Evolutionary conservation across 2,329 filamentous ascomycete species (phyloP).

Genomic region (Graphium sp.): DNA sequence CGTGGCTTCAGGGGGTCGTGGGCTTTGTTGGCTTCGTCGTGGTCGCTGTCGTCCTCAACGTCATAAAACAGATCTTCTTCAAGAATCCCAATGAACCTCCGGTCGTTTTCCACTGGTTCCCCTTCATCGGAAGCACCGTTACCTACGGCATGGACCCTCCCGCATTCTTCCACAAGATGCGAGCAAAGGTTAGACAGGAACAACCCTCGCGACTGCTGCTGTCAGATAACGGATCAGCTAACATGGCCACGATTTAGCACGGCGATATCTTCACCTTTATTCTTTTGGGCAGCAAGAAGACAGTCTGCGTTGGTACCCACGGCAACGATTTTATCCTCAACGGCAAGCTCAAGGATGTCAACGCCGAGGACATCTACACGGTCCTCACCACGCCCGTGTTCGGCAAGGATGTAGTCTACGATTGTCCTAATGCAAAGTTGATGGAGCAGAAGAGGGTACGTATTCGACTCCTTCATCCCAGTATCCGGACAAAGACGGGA

Average conservation of each 20-base stretch:
- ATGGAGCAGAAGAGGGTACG: conserved; percentile 99
- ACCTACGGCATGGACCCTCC: conserved; percentile 92
- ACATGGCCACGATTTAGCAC: conserved; percentile 32
- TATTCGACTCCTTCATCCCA: too few species aligned
- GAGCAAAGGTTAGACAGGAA: conserved; percentile 49
- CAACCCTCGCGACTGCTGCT: too few species aligned
- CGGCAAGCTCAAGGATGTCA: conserved; percentile 77
- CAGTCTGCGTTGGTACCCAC: conserved; percentile 63
- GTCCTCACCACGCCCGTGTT: conserved; percentile 60
- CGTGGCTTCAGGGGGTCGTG: conserved; percentile 31
- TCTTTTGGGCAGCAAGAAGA: conserved; percentile 76
- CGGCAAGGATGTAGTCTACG: conserved; percentile 75
- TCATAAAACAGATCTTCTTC: conserved; percentile 63
- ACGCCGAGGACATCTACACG: conserved; percentile 79
- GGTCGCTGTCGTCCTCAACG: conserved; percentile 56
- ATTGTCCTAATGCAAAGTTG: conserved; percentile 78
- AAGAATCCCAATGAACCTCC: conserved; percentile 71
- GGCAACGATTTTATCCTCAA: conserved; percentile 89
- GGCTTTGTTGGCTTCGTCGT: conserved; percentile 25
- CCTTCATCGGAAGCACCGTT: conserved; percentile 77
- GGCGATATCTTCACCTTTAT: conserved; percentile 85
- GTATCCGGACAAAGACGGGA: too few species aligned
- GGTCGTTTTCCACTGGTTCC: conserved; percentile 67
- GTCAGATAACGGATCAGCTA: too few species aligned
- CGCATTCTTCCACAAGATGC: conserved; percentile 63